Evolutionary conservation across 2,329 filamentous ascomycete species (phyloP).

Genomic region (Laburnicola sp.): DNA sequence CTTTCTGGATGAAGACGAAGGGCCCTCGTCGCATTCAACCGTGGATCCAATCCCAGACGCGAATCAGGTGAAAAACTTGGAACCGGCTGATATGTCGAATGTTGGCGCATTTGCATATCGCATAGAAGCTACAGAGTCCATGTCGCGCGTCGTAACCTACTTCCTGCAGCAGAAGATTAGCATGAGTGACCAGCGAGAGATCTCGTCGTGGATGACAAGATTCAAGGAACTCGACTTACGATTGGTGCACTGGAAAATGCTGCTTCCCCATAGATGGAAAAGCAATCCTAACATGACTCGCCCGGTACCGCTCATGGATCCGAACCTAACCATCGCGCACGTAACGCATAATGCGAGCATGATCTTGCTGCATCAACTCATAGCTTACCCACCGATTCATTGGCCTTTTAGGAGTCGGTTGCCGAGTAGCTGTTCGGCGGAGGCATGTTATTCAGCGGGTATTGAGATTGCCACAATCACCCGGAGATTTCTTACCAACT

Average conservation of each 20-base stretch:
- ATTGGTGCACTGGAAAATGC: slow-evolving; percentile 26
- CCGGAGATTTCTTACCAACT: slow-evolving; percentile 23
- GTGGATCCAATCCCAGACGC: background rate
- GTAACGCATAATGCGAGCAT: slow-evolving; percentile 24
- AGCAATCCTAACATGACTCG: slow-evolving; percentile 24
- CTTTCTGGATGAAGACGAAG: slow-evolving; percentile 6
- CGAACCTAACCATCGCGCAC: slow-evolving; percentile 23
- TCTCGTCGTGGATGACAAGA: slow-evolving; percentile 24
- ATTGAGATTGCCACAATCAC: slow-evolving; percentile 23
- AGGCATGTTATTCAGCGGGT: slow-evolving; percentile 21
- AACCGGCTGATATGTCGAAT: slow-evolving; percentile 22
- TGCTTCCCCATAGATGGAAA: slow-evolving; percentile 28
- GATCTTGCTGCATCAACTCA: slow-evolving; percentile 22
- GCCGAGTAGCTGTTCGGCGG: slow-evolving; percentile 20
- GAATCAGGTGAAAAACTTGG: background rate
- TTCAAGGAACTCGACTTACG: slow-evolving; percentile 27
- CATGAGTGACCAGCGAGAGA: slow-evolving; percentile 16
- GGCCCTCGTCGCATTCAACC: background rate
- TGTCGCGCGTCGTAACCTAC: slow-evolving; percentile 24
- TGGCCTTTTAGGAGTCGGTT: slow-evolving; percentile 18
- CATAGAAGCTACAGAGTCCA: slow-evolving; percentile 26
- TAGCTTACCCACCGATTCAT: slow-evolving; percentile 20
- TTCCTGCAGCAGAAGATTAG: slow-evolving; percentile 26
- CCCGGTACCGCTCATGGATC: slow-evolving; percentile 22
- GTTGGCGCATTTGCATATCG: slow-evolving; percentile 25